Percentiles rank a stretch among this genome's conserved stretches.
phyloP scores from a whole-genome alignment of 768 basidiomycete genomes.

The Lyophyllum semitale region DNA sequence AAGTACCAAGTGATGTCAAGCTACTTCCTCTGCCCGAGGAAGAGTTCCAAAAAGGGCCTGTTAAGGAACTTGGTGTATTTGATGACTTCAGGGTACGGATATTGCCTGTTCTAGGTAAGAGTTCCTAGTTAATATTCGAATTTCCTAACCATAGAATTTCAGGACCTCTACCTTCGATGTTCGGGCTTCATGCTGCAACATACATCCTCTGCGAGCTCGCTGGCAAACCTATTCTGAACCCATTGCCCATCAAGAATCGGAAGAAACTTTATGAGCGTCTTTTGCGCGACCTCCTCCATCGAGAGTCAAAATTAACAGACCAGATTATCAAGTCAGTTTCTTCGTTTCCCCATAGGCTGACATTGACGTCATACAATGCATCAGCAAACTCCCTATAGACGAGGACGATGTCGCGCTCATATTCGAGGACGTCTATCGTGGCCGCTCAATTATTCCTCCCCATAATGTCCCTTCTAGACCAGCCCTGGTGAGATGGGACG shows the following conservation, averaged over 20 bases:
- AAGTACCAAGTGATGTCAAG: conserved; percentile 86
- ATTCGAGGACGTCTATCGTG: conserved; percentile 86
- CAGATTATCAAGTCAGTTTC: conserved; percentile 56
- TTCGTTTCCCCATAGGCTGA: neutral
- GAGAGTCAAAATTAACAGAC: conserved; percentile 72
- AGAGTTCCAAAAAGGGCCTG: conserved; percentile 86
- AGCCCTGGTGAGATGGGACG: conserved; percentile 82
- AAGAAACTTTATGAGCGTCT: conserved; percentile 83
- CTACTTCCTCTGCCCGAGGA: conserved; percentile 89
- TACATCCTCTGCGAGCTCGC: conserved; percentile 88
- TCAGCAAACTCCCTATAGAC: conserved; percentile 74
- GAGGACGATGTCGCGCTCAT: conserved; percentile 83
- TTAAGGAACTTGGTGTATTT: conserved; percentile 87
- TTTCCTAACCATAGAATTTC: neutral
- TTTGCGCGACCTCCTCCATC: conserved; percentile 70
- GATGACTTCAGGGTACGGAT: conserved; percentile 95
- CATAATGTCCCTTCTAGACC: conserved; percentile 73
- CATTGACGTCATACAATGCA: neutral
- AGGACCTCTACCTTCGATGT: conserved; percentile 86
- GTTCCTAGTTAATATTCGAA: neutral
- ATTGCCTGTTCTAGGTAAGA: conserved; percentile 82
- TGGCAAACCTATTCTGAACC: conserved; percentile 79
- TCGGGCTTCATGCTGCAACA: conserved; percentile 88
- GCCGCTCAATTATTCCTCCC: conserved; percentile 79
- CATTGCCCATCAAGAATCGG: conserved; percentile 83